A percentile compares a stretch with the other conserved stretches of the same genome.
These are phyloP conservation scores for Arabidopsis arenosa DNA, from an alignment of 345 rosid genomes.

Conservation along the genomic window DNA sequence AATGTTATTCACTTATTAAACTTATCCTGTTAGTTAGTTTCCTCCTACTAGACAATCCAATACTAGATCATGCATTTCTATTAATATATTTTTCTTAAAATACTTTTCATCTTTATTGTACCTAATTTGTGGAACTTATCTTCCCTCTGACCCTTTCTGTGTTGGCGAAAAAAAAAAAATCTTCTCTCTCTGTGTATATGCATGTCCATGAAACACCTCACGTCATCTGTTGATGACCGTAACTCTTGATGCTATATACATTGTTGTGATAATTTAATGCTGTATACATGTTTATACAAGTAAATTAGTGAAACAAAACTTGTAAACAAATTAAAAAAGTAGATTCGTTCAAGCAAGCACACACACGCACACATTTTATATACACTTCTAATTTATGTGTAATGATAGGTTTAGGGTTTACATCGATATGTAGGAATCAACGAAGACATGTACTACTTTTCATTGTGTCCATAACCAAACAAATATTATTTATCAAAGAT, in stretches of 20 bases:
- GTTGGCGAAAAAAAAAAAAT: no score
- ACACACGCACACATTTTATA: neutral
- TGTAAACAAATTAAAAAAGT: no score
- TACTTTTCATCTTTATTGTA: slow-evolving; percentile 29
- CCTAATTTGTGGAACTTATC: slow-evolving; percentile 42
- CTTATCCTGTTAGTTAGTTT: slow-evolving; percentile 44
- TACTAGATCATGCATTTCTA: slow-evolving; percentile 38
- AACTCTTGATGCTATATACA: slow-evolving; percentile 6
- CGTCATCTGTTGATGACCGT: slow-evolving; percentile 26
- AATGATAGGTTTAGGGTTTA: slow-evolving; percentile 33
- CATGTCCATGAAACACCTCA: slow-evolving; percentile 25
- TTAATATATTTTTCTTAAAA: neutral
- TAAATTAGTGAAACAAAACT: neutral
- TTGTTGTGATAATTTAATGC: neutral
- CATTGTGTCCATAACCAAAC: slow-evolving; percentile 11
- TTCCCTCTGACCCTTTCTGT: no score
- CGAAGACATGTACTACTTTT: slow-evolving; percentile 39
- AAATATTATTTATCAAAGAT: slow-evolving; percentile 5
- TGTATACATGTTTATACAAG: neutral
- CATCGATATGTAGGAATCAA: slow-evolving; percentile 39
- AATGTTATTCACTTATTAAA: slow-evolving; percentile 34
- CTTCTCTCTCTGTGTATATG: slow-evolving; percentile 11
- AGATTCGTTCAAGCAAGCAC: neutral
- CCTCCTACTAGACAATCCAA: slow-evolving; percentile 50
- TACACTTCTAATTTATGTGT: neutral